A percentile compares a stretch with the other conserved stretches of the same genome.
Evolutionary conservation across 2,329 filamentous ascomycete species (phyloP).

Genomic region (Trichophyton schoenleinii): DNA sequence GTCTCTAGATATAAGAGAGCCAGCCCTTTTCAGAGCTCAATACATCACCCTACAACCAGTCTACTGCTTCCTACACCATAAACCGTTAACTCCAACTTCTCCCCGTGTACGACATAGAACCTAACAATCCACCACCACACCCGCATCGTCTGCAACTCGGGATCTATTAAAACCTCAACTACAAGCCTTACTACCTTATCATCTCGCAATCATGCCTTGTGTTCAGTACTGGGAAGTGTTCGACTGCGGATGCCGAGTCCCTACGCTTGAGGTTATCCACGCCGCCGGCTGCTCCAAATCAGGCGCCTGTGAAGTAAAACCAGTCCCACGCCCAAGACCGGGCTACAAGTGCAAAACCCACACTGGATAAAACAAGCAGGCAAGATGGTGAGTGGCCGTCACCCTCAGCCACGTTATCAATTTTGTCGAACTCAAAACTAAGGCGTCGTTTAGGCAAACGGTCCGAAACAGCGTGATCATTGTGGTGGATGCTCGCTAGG

Average conservation of each 20-base stretch:
- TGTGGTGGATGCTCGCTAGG: neutral
- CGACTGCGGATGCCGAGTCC: conserved; percentile 11
- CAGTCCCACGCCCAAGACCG: neutral
- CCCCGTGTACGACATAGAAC: neutral
- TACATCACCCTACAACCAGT: neutral
- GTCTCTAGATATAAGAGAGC: neutral
- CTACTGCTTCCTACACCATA: neutral
- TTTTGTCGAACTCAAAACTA: neutral
- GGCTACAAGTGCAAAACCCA: conserved; percentile 2
- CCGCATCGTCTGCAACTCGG: neutral
- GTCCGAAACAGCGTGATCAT: neutral
- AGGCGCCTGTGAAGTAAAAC: neutral
- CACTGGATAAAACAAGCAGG: neutral
- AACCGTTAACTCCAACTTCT: neutral
- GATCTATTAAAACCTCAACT: neutral
- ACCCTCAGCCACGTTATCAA: neutral
- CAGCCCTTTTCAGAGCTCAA: neutral
- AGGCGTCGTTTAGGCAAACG: conserved; percentile 3
- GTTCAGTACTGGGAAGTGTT: conserved; percentile 13
- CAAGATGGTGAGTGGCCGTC: neutral
- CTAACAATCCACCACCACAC: neutral
- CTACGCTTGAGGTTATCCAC: neutral
- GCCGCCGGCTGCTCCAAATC: neutral
- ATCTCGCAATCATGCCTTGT: conserved; percentile 9
- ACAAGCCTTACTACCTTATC: neutral